These are phyloP conservation scores for Calonectria fujianensis DNA, from an alignment of 2,329 filamentous ascomycete genomes.

Conservation along the genomic window DNA sequence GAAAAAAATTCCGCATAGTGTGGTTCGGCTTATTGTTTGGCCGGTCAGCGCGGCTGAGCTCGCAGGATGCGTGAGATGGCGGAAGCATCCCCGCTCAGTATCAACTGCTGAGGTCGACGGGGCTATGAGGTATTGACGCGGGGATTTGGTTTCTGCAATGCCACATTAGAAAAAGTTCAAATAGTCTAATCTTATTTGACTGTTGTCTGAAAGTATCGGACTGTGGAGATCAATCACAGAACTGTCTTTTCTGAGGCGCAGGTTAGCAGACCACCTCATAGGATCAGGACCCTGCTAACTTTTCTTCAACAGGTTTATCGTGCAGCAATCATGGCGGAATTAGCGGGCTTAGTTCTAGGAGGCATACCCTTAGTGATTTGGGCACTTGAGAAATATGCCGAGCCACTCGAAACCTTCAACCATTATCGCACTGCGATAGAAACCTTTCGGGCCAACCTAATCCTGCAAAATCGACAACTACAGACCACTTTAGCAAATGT, in stretches of 20 bases:
- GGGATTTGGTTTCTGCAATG: neutral
- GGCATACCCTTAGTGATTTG: constrained; percentile 30
- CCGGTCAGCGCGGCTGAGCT: constrained; percentile 1
- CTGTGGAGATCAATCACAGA: neutral
- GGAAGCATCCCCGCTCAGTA: neutral
- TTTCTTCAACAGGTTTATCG: neutral
- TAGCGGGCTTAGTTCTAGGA: constrained; percentile 27
- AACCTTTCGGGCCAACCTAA: constrained; percentile 16
- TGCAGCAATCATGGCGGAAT: constrained; percentile 30
- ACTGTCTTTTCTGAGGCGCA: neutral
- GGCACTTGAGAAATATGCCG: constrained; percentile 34
- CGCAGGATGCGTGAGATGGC: neutral
- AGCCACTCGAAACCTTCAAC: constrained; percentile 19
- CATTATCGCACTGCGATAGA: constrained; percentile 23
- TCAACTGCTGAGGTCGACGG: neutral
- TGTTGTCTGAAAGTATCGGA: neutral
- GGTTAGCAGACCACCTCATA: neutral
- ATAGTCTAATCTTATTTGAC: neutral
- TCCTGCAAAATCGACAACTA: constrained; percentile 8
- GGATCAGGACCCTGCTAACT: neutral
- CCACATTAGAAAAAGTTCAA: neutral
- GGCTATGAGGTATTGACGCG: neutral
- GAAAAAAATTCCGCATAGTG: neutral
- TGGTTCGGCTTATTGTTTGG: neutral
- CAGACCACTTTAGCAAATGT: constrained; percentile 5